Evolutionary conservation across 305 asterid genomes (phyloP).

Genomic region (Fraxinus dipetala): DNA sequence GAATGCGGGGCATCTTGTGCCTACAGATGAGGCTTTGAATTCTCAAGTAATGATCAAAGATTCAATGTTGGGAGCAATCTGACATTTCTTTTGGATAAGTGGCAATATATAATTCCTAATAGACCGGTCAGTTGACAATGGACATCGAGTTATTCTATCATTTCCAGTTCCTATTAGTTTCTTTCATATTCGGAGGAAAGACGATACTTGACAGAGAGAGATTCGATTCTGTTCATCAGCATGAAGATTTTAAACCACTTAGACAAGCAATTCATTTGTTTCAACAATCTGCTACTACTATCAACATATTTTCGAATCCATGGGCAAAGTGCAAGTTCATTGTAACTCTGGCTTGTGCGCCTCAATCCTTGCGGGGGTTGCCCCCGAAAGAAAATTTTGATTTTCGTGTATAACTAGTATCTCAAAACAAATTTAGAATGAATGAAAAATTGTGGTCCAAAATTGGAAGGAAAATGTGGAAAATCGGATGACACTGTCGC

Average conservation of each 20-base stretch:
- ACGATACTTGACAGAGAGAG: not conserved
- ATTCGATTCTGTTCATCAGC: not conserved
- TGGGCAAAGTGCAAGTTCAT: not conserved
- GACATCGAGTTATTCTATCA: not conserved
- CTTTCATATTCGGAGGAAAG: not conserved
- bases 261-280: not conserved
- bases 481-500: no score
- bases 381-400: no score
- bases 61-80: constrained; percentile 48
- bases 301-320: no score
- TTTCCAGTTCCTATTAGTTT: not conserved
- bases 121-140: not conserved
- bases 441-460: no score
- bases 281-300: not conserved
- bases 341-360: not conserved
- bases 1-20: constrained; percentile 55
- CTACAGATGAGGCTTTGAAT: constrained; percentile 74
- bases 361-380: not conserved
- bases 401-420: no score
- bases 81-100: not conserved
- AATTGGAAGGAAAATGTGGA: no score
- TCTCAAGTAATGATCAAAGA: constrained; percentile 69
- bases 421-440: no score
- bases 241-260: not conserved
- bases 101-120: not conserved